Evolutionary conservation across 495 filamentous ascomycete genomes (phyloP).

Genomic region (Penicillium chermesinum): DNA sequence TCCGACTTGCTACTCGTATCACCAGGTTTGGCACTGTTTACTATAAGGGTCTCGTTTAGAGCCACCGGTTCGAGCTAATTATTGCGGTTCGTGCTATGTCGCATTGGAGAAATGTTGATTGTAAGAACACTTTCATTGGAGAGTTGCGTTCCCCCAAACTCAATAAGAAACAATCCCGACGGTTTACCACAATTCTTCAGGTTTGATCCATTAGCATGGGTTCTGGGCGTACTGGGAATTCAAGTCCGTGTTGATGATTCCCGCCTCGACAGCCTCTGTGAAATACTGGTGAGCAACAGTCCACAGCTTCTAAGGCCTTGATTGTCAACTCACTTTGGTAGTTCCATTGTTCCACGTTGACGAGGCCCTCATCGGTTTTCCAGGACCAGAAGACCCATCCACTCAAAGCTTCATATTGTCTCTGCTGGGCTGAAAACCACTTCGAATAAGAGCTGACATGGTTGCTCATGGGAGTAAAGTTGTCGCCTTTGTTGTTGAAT

Average conservation of each 20-base stretch:
- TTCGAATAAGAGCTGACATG: neutral
- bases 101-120: no score
- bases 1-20: no score
- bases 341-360: conserved; percentile 5
- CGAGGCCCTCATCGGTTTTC: conserved; percentile 1
- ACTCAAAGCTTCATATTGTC: conserved; percentile 1
- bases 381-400: conserved; percentile 7
- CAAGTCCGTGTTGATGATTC: neutral
- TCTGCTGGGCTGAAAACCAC: conserved; percentile 2
- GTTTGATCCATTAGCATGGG: conserved; percentile 1
- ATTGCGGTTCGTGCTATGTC: no score
- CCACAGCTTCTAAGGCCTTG: neutral
- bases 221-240: neutral
- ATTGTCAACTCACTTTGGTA: conserved; percentile 2
- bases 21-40: no score
- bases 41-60: no score
- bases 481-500: conserved; percentile 2
- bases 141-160: no score
- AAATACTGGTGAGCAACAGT: neutral
- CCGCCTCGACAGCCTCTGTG: conserved; percentile 2
- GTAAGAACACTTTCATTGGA: no score
- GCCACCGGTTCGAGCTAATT: no score
- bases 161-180: no score
- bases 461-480: neutral
- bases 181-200: no score